A percentile compares a stretch with the other conserved stretches of the same genome.
These are phyloP conservation scores for Diaporthe helianthi DNA, from an alignment of 2,329 filamentous ascomycete species.

Conservation along the genomic window DNA sequence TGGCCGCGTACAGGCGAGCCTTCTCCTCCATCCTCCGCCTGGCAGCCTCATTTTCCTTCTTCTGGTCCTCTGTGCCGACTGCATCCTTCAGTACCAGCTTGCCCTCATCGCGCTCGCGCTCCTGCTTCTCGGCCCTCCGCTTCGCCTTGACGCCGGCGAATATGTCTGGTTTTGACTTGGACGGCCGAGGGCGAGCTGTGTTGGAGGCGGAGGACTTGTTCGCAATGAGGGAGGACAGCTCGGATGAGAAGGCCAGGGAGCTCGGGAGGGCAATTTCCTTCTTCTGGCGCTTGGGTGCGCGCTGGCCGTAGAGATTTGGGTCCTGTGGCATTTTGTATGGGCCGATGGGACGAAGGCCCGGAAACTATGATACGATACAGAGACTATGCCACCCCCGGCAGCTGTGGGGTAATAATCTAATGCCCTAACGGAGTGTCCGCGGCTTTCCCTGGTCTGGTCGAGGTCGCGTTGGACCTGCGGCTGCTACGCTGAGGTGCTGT, in stretches of 20 bases:
- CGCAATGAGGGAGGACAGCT: conserved; percentile 80
- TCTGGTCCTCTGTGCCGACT: conserved; percentile 65
- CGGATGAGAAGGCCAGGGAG: conserved; percentile 85
- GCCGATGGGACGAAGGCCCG: background rate
- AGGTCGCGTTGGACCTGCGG: background rate
- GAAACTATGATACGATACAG: conserved; percentile 6
- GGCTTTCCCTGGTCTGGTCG: background rate
- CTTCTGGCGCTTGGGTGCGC: conserved; percentile 71
- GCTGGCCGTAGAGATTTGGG: conserved; percentile 77
- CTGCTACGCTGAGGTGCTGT: conserved; percentile 12
- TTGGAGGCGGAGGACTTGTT: conserved; percentile 45
- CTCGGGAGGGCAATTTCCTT: conserved; percentile 75
- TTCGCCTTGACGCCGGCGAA: conserved; percentile 62
- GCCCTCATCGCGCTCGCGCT: conserved; percentile 62
- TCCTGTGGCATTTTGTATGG: conserved; percentile 64
- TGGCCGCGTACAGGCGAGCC: conserved; percentile 82
- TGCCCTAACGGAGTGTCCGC: background rate
- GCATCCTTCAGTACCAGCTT: conserved; percentile 58
- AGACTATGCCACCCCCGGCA: background rate
- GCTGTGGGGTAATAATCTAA: conserved; percentile 3
- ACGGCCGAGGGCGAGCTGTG: conserved; percentile 59
- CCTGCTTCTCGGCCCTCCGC: conserved; percentile 62
- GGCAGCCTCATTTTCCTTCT: conserved; percentile 72
- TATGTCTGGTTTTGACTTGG: conserved; percentile 69
- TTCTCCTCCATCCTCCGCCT: conserved; percentile 90